These are phyloP conservation scores for Pyrenophora tritici-repentis DNA, from an alignment of 2,329 filamentous ascomycete species.

Conservation along the genomic window DNA sequence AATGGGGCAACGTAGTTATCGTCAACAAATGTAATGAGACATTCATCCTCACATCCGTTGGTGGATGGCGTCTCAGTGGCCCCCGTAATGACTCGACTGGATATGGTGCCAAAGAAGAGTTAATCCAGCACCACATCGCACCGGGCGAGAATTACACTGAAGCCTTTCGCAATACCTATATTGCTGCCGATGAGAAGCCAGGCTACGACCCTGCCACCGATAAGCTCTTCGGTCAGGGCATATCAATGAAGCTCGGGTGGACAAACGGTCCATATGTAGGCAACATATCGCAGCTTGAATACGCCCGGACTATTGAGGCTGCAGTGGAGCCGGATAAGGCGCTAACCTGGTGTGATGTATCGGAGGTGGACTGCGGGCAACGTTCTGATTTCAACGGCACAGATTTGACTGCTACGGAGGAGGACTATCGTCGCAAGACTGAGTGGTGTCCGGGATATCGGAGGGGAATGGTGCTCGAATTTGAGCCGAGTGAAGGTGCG, in stretches of 20 bases:
- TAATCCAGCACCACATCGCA: no score
- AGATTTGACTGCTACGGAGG: constrained; percentile 10
- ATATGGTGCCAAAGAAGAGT: neutral
- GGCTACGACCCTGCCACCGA: no score
- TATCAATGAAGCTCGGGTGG: no score
- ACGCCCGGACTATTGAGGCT: no score
- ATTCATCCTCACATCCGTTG: neutral
- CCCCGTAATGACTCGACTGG: neutral
- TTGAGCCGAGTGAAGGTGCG: constrained; percentile 3
- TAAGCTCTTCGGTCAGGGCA: no score
- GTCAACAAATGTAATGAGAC: neutral
- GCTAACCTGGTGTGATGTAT: no score
- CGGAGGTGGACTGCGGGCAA: constrained; percentile 18
- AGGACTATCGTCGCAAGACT: constrained; percentile 11
- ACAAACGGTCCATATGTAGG: no score
- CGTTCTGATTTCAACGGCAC: neutral
- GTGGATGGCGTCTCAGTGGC: neutral
- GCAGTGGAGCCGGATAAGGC: no score
- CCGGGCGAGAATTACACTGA: no score
- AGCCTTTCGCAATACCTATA: no score
- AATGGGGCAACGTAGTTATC: neutral
- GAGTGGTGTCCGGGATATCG: constrained; percentile 24
- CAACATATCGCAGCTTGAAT: no score
- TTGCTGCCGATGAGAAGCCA: no score
- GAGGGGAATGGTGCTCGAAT: constrained; percentile 16